Conservation (phyloP, 169 alveolate species). For the Cryptosporidium viatorum region DNA sequence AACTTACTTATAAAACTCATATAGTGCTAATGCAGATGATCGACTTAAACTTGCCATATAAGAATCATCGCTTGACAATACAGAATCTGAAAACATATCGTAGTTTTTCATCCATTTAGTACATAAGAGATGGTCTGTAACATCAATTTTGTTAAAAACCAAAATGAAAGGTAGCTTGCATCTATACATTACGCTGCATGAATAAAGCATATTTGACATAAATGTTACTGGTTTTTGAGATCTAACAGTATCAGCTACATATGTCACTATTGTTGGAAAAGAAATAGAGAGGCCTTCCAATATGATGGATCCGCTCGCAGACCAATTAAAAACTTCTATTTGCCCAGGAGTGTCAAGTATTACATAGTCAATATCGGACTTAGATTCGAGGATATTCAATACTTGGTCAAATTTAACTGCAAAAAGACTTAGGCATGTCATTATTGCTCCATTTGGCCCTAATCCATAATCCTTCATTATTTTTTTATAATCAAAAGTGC, state of each 20-base stretch:
- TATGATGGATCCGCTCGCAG: constrained; percentile 97
- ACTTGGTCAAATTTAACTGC: constrained; percentile 96
- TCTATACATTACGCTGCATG: constrained; percentile 94
- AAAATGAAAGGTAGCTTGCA: constrained; percentile 93
- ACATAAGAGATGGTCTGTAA: constrained; percentile 83
- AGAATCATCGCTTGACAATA: constrained; percentile 86
- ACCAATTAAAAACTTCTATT: constrained; percentile 98
- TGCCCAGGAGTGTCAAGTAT: constrained; percentile 99
- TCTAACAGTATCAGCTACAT: constrained; percentile 92
- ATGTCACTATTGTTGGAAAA: constrained; percentile 90
- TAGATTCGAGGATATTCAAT: constrained; percentile 86
- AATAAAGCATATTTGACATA: constrained; percentile 98
- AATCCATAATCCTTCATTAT: constrained; percentile 94
- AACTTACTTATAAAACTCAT: constrained; percentile 89
- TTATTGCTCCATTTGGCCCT: constrained; percentile 99
- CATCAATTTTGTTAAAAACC: constrained; percentile 95
- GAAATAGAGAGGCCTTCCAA: constrained; percentile 92
- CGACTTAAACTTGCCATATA: constrained; percentile 91
- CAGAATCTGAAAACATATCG: constrained; percentile 88
- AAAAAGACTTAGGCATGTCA: constrained; percentile 96
- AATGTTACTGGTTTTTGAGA: constrained; percentile 96
- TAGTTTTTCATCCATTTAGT: constrained; percentile 93
- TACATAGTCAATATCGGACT: constrained; percentile 90
- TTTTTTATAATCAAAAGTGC: constrained; percentile 94
- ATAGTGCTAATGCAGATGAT: constrained; percentile 90